Base-by-base conservation (phyloP, 768 basidiomycete genomes). In the Lepiota venenata region DNA sequence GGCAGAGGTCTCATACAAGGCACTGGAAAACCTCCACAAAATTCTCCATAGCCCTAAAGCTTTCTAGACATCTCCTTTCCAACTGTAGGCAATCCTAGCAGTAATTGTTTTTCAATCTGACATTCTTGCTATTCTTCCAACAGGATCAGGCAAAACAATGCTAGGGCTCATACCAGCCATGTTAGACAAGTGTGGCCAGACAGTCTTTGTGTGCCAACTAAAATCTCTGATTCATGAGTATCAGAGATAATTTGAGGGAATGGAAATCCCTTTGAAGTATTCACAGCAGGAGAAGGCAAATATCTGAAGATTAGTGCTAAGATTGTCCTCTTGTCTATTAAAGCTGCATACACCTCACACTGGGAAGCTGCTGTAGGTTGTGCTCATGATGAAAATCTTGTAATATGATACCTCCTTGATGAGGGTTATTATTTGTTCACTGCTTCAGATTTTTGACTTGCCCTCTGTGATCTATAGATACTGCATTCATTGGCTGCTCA, bases 101-200 rank as follows among this genome's bases (percentile, higher is more conserved):
- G 16, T 62, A 0, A n/a, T 64, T 2, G 35, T 49, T 9, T 25
- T 41, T 8, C 1, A 62, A 20, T 39, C 47, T 0, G 67, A 71
- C 27, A 51, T 70, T 12, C 38, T 70, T 15, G 55, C 59, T 0
- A 50, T 66, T 1, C 48, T 64, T 4, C 53, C 50, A 0, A 69
- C 70, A 3, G 62, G 63, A 1, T 41, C 54, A 10, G 69, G 70
- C 1, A 71, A 70, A 46, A 63, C 64, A 0, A 58, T 65, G 60
- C 38, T 63, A 1, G 62, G 61, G 0, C 46, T 70, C 4, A 40
- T 70, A 3, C 64, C 68, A 0, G 9, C 63, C 0, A 20, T 66
- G n/a, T 36, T 63, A 0, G 50, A 58, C n/a, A 14, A 50, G 0
- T 35, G 46, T 14, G 37, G 44, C 11, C 54, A 58, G 2, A 60